These are phyloP conservation scores for Diaporthe destruens DNA, from an alignment of 2,329 filamentous ascomycete species.

Conservation along the genomic window DNA sequence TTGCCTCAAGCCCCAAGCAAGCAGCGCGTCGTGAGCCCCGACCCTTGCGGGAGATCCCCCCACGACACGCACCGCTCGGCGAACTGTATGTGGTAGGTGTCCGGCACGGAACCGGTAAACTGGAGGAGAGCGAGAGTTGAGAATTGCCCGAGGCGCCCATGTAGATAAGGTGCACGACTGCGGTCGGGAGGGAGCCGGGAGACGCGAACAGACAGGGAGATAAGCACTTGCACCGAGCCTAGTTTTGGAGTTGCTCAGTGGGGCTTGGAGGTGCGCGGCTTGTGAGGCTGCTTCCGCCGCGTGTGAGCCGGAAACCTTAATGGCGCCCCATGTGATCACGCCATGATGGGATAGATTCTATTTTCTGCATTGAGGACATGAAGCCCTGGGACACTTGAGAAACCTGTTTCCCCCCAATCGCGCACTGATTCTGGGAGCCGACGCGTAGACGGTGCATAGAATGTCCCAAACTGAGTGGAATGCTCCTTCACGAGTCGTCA, in stretches of 20 bases:
- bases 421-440: conserved; percentile 13
- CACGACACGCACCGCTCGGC: neutral
- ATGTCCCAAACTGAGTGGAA: conserved; percentile 1
- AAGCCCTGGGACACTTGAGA: neutral
- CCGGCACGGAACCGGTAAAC: conserved; percentile 26
- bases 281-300: conserved; percentile 3
- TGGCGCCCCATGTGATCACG: neutral
- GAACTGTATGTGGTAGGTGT: conserved; percentile 13
- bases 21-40: conserved; percentile 12
- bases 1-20: neutral
- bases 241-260: conserved; percentile 20
- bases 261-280: neutral
- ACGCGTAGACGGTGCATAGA: neutral
- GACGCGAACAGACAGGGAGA: neutral
- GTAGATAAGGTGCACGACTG: too few relatives aligned
- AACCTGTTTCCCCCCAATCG: conserved; percentile 10
- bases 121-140: neutral
- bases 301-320: neutral
- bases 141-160: neutral
- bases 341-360: neutral
- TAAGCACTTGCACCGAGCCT: neutral
- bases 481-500: neutral
- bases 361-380: neutral
- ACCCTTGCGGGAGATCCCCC: too few relatives aligned
- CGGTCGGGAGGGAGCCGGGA: neutral